Evolutionary conservation across 1,284 basidiomycete genomes (phyloP).

Genomic region (Leccinum olivaceoglutinosum): DNA sequence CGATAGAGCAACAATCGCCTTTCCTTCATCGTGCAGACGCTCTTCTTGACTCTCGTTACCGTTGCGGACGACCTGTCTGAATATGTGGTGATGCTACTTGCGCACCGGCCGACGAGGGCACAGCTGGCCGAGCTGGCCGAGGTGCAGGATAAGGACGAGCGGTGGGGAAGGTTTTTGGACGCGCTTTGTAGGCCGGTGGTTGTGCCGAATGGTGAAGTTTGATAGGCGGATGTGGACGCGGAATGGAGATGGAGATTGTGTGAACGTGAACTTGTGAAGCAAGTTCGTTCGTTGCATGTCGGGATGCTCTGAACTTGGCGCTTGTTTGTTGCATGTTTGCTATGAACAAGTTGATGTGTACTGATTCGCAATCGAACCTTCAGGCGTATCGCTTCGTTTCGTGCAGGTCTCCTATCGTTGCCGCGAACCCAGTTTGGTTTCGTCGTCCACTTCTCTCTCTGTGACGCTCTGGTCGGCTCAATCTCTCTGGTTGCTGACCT

Average conservation of each 20-base stretch:
- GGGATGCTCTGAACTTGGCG: no score
- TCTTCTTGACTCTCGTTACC: no score
- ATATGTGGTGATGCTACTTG: slow-evolving; percentile 26
- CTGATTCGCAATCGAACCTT: no score
- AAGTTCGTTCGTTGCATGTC: background rate
- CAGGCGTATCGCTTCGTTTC: no score
- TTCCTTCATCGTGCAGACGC: no score
- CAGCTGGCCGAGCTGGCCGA: slow-evolving; percentile 20
- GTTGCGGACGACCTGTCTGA: slow-evolving; percentile 22
- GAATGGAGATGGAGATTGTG: background rate
- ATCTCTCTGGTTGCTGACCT: background rate
- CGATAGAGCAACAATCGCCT: no score
- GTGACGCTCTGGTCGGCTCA: background rate
- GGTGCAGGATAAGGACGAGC: slow-evolving; percentile 14
- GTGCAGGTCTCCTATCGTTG: slow-evolving; percentile 8
- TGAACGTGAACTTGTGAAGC: no score
- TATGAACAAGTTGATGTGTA: no score
- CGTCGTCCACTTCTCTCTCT: background rate
- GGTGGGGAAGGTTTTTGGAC: slow-evolving; percentile 18
- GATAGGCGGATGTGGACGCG: background rate
- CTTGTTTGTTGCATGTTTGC: background rate
- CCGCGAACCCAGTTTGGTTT: slow-evolving; percentile 6
- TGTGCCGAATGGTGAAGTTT: background rate
- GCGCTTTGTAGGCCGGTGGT: slow-evolving; percentile 10
- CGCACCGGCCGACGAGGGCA: slow-evolving; percentile 25